Evolutionary conservation across 1,284 basidiomycete species (phyloP), one percentile per base, ranked within the genome.

Genomic region (Marasmius tenuissimus): DNA sequence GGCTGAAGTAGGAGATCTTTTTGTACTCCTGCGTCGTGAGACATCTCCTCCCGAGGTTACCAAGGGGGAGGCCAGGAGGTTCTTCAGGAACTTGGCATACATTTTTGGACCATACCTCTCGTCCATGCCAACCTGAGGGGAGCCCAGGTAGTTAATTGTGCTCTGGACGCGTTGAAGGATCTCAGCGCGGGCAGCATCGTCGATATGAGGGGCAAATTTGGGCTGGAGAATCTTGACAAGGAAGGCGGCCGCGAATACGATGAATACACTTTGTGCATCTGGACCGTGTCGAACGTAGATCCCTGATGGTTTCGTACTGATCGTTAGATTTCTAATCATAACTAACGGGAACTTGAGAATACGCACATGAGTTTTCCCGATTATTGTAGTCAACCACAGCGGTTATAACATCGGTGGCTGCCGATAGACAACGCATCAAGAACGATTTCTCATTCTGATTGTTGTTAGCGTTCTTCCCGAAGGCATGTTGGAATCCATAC

Each of bases 161-260:
- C 81, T 81, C 68, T 87, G 83, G 1, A 93, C 88, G 16, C 84
- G 77, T 1, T 72, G 68, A 12, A 83, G 81, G 58, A 92, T 89
- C 61, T 87, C 83, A 10, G 77, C 69, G n/a, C 89, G 85, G 62
- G 83, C 79, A 55, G 85, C 81, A 14, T 70, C 71, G 11, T 81
- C 76, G 16, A 93, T 77, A 67, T 86, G 85, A 4, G 77, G 71
- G 0, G 85, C 78, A 66, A 89, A 93, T 69, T 85, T 88, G 2
- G 88, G 91, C 73, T 90, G 88, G 14, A 93, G 76, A 14, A 92
- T 78, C 79, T 92, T 92, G 64, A 93, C 83, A 12, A 93, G 76
- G 75, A 93, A 93, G 1, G 91, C 87, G 18, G 89, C 87, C 5
- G 92, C 92, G 66, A 94, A 95, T 0, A 90, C 90, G n/a, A 91